Evolutionary conservation across 176 grass and related monocot species (phyloP).

Genomic region (Musa schizocarpa): DNA sequence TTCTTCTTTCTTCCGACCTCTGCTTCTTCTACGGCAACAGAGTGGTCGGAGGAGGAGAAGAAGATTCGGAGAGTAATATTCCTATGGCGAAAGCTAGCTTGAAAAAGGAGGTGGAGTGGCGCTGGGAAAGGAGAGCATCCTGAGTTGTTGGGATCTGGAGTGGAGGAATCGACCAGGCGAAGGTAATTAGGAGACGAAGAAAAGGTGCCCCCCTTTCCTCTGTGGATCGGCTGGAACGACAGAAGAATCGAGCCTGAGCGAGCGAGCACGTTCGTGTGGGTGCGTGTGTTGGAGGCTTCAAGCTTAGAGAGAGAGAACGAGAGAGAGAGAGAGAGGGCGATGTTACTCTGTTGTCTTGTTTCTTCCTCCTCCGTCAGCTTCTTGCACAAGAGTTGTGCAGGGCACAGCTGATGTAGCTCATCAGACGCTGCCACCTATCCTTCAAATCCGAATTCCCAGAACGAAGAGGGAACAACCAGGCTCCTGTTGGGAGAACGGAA

Average conservation of each 20-base stretch:
- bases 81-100: not conserved
- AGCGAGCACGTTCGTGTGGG: not conserved
- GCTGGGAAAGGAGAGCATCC: not conserved
- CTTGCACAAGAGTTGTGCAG: not conserved
- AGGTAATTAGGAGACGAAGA: not conserved
- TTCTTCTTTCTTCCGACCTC: not conserved
- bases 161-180: not conserved
- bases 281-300: not conserved
- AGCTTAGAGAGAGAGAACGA: not conserved
- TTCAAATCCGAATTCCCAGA: not conserved
- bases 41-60: not conserved
- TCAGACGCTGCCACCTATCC: not conserved
- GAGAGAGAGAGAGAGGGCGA: not conserved
- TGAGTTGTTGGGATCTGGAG: too few species aligned
- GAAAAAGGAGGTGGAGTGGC: not conserved
- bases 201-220: too few species aligned
- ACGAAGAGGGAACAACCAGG: not conserved
- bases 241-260: not conserved
- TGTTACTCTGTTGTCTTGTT: not conserved
- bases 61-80: not conserved
- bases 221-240: too few species aligned
- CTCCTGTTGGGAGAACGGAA: not conserved
- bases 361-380: not conserved
- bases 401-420: not conserved
- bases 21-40: not conserved